Evolutionary conservation across 257 asterid genomes (phyloP).

Genomic region (Solanum tarijense): DNA sequence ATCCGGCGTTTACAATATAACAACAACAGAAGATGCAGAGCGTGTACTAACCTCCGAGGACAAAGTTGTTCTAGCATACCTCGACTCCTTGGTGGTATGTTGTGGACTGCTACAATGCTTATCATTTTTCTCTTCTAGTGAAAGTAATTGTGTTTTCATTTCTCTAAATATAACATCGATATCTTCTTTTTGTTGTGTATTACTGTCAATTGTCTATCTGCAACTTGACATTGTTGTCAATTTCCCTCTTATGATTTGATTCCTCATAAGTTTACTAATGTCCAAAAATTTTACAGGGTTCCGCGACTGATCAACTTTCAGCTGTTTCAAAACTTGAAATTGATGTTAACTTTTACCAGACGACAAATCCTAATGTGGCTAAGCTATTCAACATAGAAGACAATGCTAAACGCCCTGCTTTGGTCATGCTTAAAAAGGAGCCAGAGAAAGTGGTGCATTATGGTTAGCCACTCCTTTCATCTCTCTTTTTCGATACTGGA

Average conservation of each 20-base stretch:
- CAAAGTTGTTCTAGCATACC: conserved; percentile 53
- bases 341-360: conserved; percentile 68
- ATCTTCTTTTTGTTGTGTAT: background rate
- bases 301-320: conserved; percentile 58
- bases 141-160: background rate
- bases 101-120: background rate
- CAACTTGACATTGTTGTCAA: background rate
- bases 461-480: conserved; percentile 33
- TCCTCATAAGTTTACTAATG: background rate
- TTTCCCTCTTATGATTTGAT: background rate
- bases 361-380: conserved; percentile 59
- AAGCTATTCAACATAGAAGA: conserved; percentile 60
- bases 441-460: conserved; percentile 49
- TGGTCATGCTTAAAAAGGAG: conserved; percentile 67
- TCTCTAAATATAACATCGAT: background rate
- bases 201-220: background rate
- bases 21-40: conserved; percentile 67
- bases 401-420: conserved; percentile 45
- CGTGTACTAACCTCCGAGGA: conserved; percentile 49
- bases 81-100: conserved; percentile 70
- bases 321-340: conserved; percentile 72
- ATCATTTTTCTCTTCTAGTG: background rate
- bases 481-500: background rate
- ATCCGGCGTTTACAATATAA: conserved; percentile 49
- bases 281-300: conserved; percentile 33